Conservation (phyloP, 192 early-diverging fungal genomes). For the Dissophora ornata region DNA sequence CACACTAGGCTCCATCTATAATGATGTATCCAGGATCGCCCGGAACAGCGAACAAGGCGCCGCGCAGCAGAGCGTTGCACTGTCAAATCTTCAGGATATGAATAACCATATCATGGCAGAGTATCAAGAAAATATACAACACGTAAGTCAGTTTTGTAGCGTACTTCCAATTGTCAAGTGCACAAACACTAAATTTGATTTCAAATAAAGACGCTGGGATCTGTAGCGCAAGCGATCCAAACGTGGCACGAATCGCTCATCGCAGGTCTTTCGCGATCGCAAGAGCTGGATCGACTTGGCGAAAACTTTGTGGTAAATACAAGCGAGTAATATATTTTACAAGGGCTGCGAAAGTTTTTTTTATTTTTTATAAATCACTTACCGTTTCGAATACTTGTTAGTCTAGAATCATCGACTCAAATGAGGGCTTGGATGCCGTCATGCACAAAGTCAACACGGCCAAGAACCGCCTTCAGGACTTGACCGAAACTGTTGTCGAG, state of each 20-base stretch:
- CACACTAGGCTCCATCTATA: background rate
- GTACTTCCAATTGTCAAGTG: background rate
- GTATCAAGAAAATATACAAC: background rate
- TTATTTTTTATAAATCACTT: background rate
- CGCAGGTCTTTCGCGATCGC: background rate
- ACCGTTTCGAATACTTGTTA: background rate
- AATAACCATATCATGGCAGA: background rate
- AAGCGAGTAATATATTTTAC: background rate
- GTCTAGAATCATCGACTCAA: conserved; percentile 11
- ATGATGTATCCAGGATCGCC: background rate
- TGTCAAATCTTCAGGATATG: conserved; percentile 8
- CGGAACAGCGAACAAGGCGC: background rate
- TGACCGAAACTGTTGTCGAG: background rate
- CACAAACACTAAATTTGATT: no score
- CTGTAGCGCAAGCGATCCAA: background rate
- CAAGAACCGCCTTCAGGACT: background rate
- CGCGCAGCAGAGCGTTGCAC: conserved; percentile 12
- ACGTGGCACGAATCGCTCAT: conserved; percentile 9
- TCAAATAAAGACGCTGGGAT: background rate
- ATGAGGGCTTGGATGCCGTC: background rate
- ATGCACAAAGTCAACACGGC: background rate
- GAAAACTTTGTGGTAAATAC: conserved; percentile 9
- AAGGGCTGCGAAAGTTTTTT: background rate
- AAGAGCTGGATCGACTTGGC: conserved; percentile 3
- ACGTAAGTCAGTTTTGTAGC: conserved; percentile 1